Percentiles rank a stretch among this genome's conserved stretches.
Evolutionary conservation across 1,284 basidiomycete species (phyloP).

Genomic region (Albatrellus sp.): DNA sequence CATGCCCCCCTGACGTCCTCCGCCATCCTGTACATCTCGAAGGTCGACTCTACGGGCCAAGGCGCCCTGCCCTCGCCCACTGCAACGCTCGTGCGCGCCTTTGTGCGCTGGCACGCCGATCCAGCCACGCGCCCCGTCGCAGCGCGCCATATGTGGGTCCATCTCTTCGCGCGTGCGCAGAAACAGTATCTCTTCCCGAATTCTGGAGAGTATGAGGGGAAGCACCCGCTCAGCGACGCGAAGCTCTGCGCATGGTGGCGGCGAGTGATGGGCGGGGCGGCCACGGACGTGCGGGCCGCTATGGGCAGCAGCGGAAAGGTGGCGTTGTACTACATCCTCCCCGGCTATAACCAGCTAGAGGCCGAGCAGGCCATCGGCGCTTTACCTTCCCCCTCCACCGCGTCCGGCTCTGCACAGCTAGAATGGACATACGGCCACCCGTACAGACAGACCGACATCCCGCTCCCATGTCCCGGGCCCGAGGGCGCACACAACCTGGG

Average conservation of each 20-base stretch:
- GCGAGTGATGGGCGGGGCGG: constrained; percentile 49
- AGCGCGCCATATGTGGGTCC: constrained; percentile 56
- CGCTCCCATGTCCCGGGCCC: constrained; percentile 40
- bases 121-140: constrained; percentile 51
- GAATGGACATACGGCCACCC: constrained; percentile 70
- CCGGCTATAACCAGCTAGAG: constrained; percentile 62
- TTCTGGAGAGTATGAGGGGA: constrained; percentile 63
- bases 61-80: constrained; percentile 50
- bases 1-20: constrained; percentile 55
- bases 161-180: constrained; percentile 88
- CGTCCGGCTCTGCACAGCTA: constrained; percentile 7
- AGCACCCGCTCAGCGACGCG: constrained; percentile 70
- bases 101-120: constrained; percentile 60
- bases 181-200: constrained; percentile 91
- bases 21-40: constrained; percentile 83
- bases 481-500: constrained; percentile 40
- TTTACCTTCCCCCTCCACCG: constrained; percentile 15
- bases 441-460: constrained; percentile 47
- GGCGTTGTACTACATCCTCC: constrained; percentile 56
- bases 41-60: constrained; percentile 89
- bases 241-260: constrained; percentile 92
- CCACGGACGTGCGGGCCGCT: constrained; percentile 22
- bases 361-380: constrained; percentile 48
- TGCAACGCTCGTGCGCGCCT: constrained; percentile 49
- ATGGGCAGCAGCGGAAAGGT: constrained; percentile 14